Evolutionary conservation across 1,284 basidiomycete species (phyloP), one percentile per base, ranked within the genome.

Genomic region (Irpex sp.): DNA sequence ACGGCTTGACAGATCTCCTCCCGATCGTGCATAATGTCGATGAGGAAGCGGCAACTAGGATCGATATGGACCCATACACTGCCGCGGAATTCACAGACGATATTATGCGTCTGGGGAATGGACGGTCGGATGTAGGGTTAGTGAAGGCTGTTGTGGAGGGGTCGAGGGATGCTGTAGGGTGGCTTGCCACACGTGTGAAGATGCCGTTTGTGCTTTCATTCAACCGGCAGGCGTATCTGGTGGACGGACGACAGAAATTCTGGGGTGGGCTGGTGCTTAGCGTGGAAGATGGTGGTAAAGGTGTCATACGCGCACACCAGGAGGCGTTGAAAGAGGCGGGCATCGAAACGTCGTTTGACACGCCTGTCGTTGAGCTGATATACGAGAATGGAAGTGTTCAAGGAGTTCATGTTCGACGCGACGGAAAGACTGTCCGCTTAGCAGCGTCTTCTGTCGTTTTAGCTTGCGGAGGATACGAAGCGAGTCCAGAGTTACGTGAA

Each of bases 241-340:
- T 88, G 33, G 73, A 81, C 33, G 86, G 86, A 33, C 77, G 82
- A 61, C 81, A 85, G 67, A 85, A 80, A 65, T 89, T 89, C 68
- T 89, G 87, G 87, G 88, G 88, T 19, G 88, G 87, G 2, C 72
- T 89, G 71, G 85, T 81, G 15, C 76, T 89, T 19, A 79, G 81
- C 65, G 83, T 85, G 11, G 76, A 82, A 56, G 81, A 84, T 50
- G 87, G 87, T 3, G 87, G 88, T 5, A 89, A 89, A 69, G 87
- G 88, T 1, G 73, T 89, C n/a, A 86, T 89, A 63, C 75, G 70
- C 43, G 81, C 85, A 2, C 83, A 88, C 71, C 78, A 78, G 49
- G 71, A 68, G n/a, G 82, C 83, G 1, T 75, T 89, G 61, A 68
- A 74, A 57, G 73, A 77, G 53, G 80, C 78, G 4, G 83, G 83